phyloP scores from a whole-genome alignment of 2,329 filamentous ascomycete species.

The Hortaea werneckii region DNA sequence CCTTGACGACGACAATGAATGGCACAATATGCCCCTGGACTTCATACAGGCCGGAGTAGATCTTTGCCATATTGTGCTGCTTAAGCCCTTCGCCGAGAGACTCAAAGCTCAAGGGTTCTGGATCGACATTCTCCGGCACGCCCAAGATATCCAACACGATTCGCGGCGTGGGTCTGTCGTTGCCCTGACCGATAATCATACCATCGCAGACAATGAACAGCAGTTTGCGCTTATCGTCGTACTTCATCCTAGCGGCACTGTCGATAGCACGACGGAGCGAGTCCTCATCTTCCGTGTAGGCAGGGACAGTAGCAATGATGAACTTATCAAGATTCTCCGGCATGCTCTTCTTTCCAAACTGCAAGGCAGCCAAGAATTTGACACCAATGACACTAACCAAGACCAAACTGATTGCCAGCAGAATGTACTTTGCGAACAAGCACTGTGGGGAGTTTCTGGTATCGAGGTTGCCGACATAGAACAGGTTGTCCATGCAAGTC shows the following conservation, averaged over 20 bases:
- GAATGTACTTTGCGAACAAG: conserved; percentile 78
- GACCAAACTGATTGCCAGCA: conserved; percentile 73
- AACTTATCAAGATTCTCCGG: conserved; percentile 98
- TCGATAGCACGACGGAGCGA: conserved; percentile 94
- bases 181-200: conserved; percentile 99
- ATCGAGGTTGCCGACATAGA: conserved; percentile 86
- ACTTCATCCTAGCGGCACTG: conserved; percentile 87
- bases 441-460: conserved; percentile 80
- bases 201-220: conserved; percentile 89
- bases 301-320: conserved; percentile 92
- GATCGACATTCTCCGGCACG: conserved; percentile 85
- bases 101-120: conserved; percentile 92
- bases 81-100: conserved; percentile 90
- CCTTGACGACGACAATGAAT: conserved; percentile 92
- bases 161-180: conserved; percentile 86
- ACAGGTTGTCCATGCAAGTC: conserved; percentile 82
- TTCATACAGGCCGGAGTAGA: conserved; percentile 96
- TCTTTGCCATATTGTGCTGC: conserved; percentile 99
- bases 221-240: conserved; percentile 92
- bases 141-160: conserved; percentile 96
- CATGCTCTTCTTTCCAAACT: conserved; percentile 82
- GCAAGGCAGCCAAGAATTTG: conserved; percentile 93
- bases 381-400: conserved; percentile 76
- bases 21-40: conserved; percentile 97
- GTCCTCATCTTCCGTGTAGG: conserved; percentile 97